Conservation (phyloP, 73 alveolate species). For the Urostyla sp. region DNA sequence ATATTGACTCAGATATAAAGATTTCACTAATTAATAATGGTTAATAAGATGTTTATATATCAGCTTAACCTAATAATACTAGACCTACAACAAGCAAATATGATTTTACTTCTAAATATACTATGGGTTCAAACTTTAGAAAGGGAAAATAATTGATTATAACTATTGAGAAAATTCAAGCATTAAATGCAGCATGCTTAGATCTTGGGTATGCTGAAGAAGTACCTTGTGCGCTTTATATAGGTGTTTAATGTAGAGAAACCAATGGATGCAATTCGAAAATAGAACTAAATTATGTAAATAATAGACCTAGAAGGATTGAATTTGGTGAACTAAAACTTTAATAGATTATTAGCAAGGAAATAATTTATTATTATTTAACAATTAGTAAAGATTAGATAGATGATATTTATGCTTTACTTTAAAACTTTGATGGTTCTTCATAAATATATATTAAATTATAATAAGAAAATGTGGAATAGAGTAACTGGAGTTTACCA, state of each 20-base stretch:
- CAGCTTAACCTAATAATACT: background rate
- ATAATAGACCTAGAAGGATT: background rate
- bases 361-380: background rate
- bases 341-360: background rate
- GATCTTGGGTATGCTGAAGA: conserved; percentile 54
- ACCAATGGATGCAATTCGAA: conserved; percentile 1
- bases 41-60: conserved; percentile 2
- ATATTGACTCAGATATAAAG: conserved; percentile 19
- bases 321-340: conserved; percentile 31
- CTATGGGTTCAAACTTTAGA: conserved; percentile 6
- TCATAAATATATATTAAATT: background rate
- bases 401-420: conserved; percentile 20
- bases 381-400: background rate
- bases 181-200: conserved; percentile 12
- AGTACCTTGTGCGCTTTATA: conserved; percentile 16
- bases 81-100: background rate
- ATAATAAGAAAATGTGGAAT: background rate
- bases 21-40: conserved; percentile 26
- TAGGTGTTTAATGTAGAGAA: conserved; percentile 18
- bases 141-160: conserved; percentile 18
- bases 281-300: conserved; percentile 38
- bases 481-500: background rate
- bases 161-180: background rate
- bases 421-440: background rate
- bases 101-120: conserved; percentile 39